These are phyloP conservation scores for Epichloe scottii DNA, from an alignment of 2,329 filamentous ascomycete genomes.

Conservation along the genomic window DNA sequence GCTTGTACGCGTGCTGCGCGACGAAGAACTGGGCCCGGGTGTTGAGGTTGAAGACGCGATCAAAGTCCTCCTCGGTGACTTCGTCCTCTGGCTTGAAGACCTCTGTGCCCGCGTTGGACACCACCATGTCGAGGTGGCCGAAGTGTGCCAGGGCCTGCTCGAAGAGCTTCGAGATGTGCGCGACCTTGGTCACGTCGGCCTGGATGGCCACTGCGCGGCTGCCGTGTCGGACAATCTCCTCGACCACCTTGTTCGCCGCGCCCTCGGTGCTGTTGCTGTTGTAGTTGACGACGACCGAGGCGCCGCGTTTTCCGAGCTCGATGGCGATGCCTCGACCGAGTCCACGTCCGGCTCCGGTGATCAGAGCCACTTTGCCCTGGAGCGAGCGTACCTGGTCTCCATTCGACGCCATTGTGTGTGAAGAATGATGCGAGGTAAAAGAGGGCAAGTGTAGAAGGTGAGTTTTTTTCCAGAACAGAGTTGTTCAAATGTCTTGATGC, in stretches of 20 bases:
- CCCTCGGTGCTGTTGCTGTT: slow-evolving; percentile 35
- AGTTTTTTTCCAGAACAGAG: too few relatives aligned
- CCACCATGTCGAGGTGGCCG: slow-evolving; percentile 56
- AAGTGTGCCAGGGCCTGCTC: slow-evolving; percentile 49
- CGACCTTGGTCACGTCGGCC: slow-evolving; percentile 54
- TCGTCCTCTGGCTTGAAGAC: slow-evolving; percentile 57
- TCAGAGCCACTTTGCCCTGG: slow-evolving; percentile 22
- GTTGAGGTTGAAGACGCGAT: slow-evolving; percentile 58
- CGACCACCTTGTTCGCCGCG: slow-evolving; percentile 42
- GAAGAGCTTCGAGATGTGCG: slow-evolving; percentile 52
- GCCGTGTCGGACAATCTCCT: slow-evolving; percentile 42
- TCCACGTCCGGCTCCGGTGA: slow-evolving; percentile 36
- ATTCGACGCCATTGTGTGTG: too few relatives aligned
- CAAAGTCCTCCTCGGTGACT: slow-evolving; percentile 57
- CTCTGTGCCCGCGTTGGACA: slow-evolving; percentile 58
- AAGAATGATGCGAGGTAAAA: too few relatives aligned
- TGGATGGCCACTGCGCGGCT: slow-evolving; percentile 51
- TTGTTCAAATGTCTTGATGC: too few relatives aligned
- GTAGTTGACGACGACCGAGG: slow-evolving; percentile 47
- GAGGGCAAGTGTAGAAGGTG: too few relatives aligned
- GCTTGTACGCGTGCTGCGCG: slow-evolving; percentile 56
- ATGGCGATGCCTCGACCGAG: slow-evolving; percentile 47
- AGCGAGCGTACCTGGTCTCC: slow-evolving; percentile 6
- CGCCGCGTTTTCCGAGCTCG: slow-evolving; percentile 43
- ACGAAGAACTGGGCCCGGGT: slow-evolving; percentile 61